Evolutionary conservation across 768 basidiomycete genomes (phyloP), one percentile per base, ranked within the genome.

Genomic region (Hydnomerulius pinastri): DNA sequence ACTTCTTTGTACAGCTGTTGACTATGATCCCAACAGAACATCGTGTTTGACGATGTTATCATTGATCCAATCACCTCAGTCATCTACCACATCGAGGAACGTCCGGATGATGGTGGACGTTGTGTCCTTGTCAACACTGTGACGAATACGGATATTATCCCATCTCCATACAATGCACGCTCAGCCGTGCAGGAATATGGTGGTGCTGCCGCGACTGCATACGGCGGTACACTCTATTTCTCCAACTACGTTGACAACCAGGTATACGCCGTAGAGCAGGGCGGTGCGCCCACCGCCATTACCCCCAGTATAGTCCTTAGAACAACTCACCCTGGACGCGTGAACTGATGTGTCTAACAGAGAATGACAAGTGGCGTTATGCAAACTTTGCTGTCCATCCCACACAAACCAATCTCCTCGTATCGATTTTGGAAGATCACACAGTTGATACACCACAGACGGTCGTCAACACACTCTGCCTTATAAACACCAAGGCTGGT

Each of bases 391-490:
- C 75, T 4, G 68, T 82, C 0, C 80, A 85, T 49, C 86, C 86
- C 0, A 55, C 61, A 4, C 60, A 77, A 4, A 65, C 75, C 2
- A 63, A 80, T 50, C 61, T 87, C 15, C 57, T 89, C 3, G 75
- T 86, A 4, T 70, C 80, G 1, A 64, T 88, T 17, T 68, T 82
- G 8, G 90, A 92, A 57, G 86, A 90, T 53, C 86, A 90, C 63
- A 86, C 82, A 0, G 55, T 38, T 0, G 54, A 52, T 4, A 12
- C 45, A 3, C 82, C 85, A 0, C 61, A 75, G 1, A 63, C 72
- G 1, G 52, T 65, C 6, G 27, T 52, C n/a, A 89, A 78, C 52
- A 74, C 73, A 0, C 73, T 91, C 18, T 77, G 78, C 45, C 48
- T 82, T 41, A 75, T 91, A 58, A 66, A 85, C 62, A 73, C 74